phyloP scores from a whole-genome alignment of 345 rosid species.

The Laguncularia racemosa region DNA sequence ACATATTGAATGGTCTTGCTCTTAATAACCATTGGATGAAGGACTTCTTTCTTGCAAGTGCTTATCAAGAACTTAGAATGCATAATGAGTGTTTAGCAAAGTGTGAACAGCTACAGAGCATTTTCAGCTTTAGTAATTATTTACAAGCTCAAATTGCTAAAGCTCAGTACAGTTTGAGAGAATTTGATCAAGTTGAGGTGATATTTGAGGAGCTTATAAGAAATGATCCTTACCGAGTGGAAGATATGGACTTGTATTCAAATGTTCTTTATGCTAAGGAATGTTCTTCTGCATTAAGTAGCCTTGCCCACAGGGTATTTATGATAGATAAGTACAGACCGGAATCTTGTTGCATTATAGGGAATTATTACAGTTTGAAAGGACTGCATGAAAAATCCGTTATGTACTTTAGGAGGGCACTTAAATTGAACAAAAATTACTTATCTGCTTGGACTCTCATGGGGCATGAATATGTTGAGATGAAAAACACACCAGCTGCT shows the following conservation, averaged over 20 bases:
- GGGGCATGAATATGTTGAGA: slow-evolving; percentile 96
- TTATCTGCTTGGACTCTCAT: slow-evolving; percentile 96
- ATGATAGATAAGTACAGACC: slow-evolving; percentile 89
- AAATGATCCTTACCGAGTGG: slow-evolving; percentile 80
- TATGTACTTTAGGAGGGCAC: slow-evolving; percentile 93
- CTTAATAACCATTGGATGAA: slow-evolving; percentile 94
- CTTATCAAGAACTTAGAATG: slow-evolving; percentile 90
- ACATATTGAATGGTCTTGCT: slow-evolving; percentile 61
- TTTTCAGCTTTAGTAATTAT: slow-evolving; percentile 74
- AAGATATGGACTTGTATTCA: slow-evolving; percentile 96
- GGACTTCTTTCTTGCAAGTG: slow-evolving; percentile 84
- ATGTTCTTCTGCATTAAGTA: slow-evolving; percentile 78
- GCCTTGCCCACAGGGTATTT: slow-evolving; percentile 86
- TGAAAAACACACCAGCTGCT: slow-evolving; percentile 97
- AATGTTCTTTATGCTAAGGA: slow-evolving; percentile 95
- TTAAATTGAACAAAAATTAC: slow-evolving; percentile 77
- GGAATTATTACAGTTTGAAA: slow-evolving; percentile 93
- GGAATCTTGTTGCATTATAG: slow-evolving; percentile 95
- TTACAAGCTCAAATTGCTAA: slow-evolving; percentile 94
- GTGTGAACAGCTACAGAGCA: slow-evolving; percentile 64
- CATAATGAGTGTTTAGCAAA: slow-evolving; percentile 68
- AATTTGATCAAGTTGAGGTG: slow-evolving; percentile 91
- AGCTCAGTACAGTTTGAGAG: slow-evolving; percentile 82
- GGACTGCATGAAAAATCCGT: slow-evolving; percentile 95
- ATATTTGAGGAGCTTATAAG: slow-evolving; percentile 85